These are phyloP conservation scores for Yarrowia deformans DNA, from an alignment of 805 yeast genomes.

Conservation along the genomic window DNA sequence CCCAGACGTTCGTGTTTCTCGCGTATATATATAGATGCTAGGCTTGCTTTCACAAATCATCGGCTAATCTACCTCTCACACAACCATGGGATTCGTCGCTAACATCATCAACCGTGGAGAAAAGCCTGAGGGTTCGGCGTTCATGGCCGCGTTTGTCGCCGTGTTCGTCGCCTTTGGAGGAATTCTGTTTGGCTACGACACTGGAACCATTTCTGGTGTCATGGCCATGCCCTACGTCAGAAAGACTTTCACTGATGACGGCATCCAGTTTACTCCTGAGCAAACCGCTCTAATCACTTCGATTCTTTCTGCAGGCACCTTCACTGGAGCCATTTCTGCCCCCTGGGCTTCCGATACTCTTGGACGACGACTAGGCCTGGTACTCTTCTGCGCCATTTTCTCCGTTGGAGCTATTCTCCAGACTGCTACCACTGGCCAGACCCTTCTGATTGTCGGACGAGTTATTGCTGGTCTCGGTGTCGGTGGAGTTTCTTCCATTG, in stretches of 20 bases:
- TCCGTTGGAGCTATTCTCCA: slow-evolving; percentile 76
- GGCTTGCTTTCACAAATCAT: neutral
- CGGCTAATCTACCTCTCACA: neutral
- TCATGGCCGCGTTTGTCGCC: slow-evolving; percentile 5
- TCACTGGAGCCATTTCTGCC: slow-evolving; percentile 66
- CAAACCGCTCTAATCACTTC: slow-evolving; percentile 79
- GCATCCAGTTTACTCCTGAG: slow-evolving; percentile 58
- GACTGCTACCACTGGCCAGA: slow-evolving; percentile 61
- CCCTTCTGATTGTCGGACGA: slow-evolving; percentile 73
- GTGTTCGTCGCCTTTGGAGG: slow-evolving; percentile 26
- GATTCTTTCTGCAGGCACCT: slow-evolving; percentile 79
- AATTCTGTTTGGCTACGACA: slow-evolving; percentile 14
- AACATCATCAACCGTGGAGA: slow-evolving; percentile 39
- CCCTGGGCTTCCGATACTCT: slow-evolving; percentile 72
- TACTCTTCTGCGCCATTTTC: slow-evolving; percentile 66
- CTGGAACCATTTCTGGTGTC: slow-evolving; percentile 68
- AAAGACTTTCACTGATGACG: slow-evolving; percentile 56
- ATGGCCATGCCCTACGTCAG: slow-evolving; percentile 76
- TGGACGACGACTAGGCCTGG: slow-evolving; percentile 74
- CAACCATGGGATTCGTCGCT: slow-evolving; percentile 17
- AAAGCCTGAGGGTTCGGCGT: slow-evolving; percentile 11
- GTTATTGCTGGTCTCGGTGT: slow-evolving; percentile 77
- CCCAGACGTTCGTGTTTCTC: too few relatives aligned
- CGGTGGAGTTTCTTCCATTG: slow-evolving; percentile 76
- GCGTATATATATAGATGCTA: slow-evolving; percentile 20